These are phyloP conservation scores for Thalia dealbata DNA, from an alignment of 176 grass and related monocot species.

Conservation along the genomic window DNA sequence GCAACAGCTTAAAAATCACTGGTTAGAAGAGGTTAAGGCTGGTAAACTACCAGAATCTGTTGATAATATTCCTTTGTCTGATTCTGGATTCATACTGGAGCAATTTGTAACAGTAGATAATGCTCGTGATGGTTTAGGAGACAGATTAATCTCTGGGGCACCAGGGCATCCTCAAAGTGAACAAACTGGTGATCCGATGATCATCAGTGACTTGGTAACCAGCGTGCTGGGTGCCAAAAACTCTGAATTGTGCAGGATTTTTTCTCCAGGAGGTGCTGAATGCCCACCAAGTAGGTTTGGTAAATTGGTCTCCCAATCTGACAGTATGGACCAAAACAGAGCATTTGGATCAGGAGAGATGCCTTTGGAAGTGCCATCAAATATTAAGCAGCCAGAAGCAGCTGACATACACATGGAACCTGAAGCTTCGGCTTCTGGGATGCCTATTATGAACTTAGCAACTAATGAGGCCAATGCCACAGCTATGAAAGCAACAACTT, in stretches of 20 bases:
- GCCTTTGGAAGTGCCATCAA: constrained; percentile 1
- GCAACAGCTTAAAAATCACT: constrained; percentile 45
- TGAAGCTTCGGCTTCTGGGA: not conserved
- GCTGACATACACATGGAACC: not conserved
- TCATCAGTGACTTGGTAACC: not conserved
- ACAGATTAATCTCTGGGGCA: constrained; percentile 3
- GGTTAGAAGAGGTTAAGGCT: constrained; percentile 44
- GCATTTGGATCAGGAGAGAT: not conserved
- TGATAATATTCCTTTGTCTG: constrained; percentile 48
- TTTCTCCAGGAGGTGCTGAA: not conserved
- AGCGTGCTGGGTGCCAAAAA: not conserved
- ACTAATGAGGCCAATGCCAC: not conserved
- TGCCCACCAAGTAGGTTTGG: not conserved
- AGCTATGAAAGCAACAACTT: constrained; percentile 12
- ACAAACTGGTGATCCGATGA: not conserved
- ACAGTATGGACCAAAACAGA: constrained; percentile 2
- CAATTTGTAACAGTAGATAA: constrained; percentile 31
- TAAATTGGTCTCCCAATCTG: not conserved
- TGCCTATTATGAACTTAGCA: constrained; percentile 2
- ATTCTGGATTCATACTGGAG: constrained; percentile 58
- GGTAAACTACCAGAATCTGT: constrained; percentile 50
- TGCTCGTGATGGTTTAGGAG: constrained; percentile 20
- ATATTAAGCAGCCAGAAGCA: not conserved
- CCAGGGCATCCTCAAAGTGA: constrained; percentile 22
- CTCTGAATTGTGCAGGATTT: not conserved